phyloP scores from a whole-genome alignment of 495 filamentous ascomycete genomes.

The Hypoxylon fuscum region DNA sequence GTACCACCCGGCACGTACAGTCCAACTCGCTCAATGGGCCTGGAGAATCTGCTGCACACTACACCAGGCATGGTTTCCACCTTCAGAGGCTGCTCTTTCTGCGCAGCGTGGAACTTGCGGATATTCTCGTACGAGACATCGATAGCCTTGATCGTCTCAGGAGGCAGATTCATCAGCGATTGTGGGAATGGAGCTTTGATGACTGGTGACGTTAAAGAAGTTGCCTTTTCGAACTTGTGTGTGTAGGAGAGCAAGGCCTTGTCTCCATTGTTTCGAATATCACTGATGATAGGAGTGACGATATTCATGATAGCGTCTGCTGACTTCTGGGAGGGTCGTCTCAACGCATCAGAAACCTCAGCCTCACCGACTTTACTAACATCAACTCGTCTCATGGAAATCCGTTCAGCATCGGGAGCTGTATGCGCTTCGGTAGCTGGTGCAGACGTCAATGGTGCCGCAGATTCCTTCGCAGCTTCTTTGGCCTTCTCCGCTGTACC shows the following conservation, averaged over 20 bases:
- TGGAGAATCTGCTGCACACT: slow-evolving; percentile 89
- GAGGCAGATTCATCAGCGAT: slow-evolving; percentile 81
- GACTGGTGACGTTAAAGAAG: slow-evolving; percentile 85
- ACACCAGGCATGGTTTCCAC: slow-evolving; percentile 99
- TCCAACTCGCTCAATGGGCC: slow-evolving; percentile 92
- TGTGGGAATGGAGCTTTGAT: slow-evolving; percentile 86
- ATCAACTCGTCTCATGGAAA: slow-evolving; percentile 83
- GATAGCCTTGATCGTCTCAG: slow-evolving; percentile 88
- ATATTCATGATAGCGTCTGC: slow-evolving; percentile 89
- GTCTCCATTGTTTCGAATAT: slow-evolving; percentile 82
- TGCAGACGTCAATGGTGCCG: slow-evolving; percentile 31
- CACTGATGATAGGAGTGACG: slow-evolving; percentile 88
- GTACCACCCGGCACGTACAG: slow-evolving; percentile 96
- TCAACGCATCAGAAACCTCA: slow-evolving; percentile 74
- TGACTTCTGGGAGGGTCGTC: slow-evolving; percentile 91
- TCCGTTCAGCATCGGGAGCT: slow-evolving; percentile 66
- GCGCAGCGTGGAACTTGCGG: slow-evolving; percentile 88
- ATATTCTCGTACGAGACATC: slow-evolving; percentile 95
- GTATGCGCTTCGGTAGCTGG: slow-evolving; percentile 48
- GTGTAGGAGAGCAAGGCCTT: slow-evolving; percentile 89
- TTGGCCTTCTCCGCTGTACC: slow-evolving; percentile 50
- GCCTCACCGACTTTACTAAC: slow-evolving; percentile 66
- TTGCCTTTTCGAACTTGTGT: slow-evolving; percentile 96
- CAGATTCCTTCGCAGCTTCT: slow-evolving; percentile 43
- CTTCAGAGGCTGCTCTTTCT: slow-evolving; percentile 79